These are phyloP conservation scores for Huiozyma naganishii DNA, from an alignment of 805 yeast species.

Conservation along the genomic window DNA sequence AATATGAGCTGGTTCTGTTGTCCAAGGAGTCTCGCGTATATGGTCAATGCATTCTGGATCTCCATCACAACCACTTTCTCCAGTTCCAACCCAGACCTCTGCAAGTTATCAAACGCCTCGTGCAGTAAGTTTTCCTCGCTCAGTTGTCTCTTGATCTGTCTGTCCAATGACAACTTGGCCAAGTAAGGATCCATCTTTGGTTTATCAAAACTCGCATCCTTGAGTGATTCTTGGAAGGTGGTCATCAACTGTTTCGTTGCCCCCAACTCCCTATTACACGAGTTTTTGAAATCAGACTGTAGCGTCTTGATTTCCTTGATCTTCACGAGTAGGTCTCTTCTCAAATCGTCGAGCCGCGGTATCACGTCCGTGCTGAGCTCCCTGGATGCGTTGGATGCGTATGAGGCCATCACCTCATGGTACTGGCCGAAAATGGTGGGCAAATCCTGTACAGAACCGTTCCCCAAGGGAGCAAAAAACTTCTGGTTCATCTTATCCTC, in stretches of 20 bases:
- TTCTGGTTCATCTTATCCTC: slow-evolving; percentile 21
- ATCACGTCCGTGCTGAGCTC: slow-evolving; percentile 50
- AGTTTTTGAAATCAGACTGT: slow-evolving; percentile 73
- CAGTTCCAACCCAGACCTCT: slow-evolving; percentile 75
- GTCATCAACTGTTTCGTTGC: slow-evolving; percentile 48
- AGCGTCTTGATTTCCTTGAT: slow-evolving; percentile 77
- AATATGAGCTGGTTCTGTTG: slow-evolving; percentile 64
- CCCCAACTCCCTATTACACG: slow-evolving; percentile 55
- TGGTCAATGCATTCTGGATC: slow-evolving; percentile 68
- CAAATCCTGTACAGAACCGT: slow-evolving; percentile 71
- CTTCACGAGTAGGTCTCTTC: slow-evolving; percentile 68
- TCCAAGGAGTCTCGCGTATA: slow-evolving; percentile 58
- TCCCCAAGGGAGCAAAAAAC: slow-evolving; percentile 66
- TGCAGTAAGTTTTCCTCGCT: slow-evolving; percentile 76
- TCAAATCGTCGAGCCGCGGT: slow-evolving; percentile 55
- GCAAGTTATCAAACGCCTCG: slow-evolving; percentile 79
- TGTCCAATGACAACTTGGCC: slow-evolving; percentile 57
- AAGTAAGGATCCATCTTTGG: slow-evolving; percentile 70
- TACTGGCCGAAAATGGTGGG: slow-evolving; percentile 59
- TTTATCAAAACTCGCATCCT: slow-evolving; percentile 38
- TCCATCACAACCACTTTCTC: slow-evolving; percentile 81
- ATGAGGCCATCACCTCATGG: slow-evolving; percentile 47
- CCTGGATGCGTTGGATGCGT: slow-evolving; percentile 46
- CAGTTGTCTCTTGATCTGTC: slow-evolving; percentile 65
- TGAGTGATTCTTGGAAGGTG: slow-evolving; percentile 50